Percentiles rank a stretch among this genome's conserved stretches.
Conservation (phyloP, 1,139 yeast species). For the Debaryomyces singareniensis region DNA sequence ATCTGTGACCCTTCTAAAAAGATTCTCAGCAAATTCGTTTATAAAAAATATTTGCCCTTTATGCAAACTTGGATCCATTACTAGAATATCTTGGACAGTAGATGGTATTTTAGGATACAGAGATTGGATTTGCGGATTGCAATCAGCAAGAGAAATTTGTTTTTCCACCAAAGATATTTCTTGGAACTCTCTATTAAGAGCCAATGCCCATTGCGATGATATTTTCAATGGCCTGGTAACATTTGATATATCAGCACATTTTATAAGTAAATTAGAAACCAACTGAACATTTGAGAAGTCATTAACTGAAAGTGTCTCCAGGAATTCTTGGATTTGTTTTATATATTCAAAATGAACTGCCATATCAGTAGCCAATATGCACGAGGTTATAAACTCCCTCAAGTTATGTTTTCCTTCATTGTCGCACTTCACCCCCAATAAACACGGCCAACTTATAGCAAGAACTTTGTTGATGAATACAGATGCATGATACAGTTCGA, state of each 20-base stretch:
- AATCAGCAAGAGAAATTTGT: conserved; percentile 8
- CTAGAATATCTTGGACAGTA: conserved; percentile 32
- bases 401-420: conserved; percentile 13
- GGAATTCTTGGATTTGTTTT: conserved; percentile 24
- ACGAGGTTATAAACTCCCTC: conserved; percentile 31
- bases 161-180: conserved; percentile 57
- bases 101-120: conserved; percentile 23
- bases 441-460: conserved; percentile 57
- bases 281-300: conserved; percentile 34
- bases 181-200: conserved; percentile 68
- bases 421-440: conserved; percentile 17
- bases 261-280: conserved; percentile 63
- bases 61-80: conserved; percentile 44
- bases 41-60: conserved; percentile 85
- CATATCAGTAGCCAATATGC: conserved; percentile 90
- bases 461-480: conserved; percentile 57
- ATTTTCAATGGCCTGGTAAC: conserved; percentile 75
- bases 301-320: conserved; percentile 1
- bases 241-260: conserved; percentile 92
- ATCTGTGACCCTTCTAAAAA: conserved; percentile 59
- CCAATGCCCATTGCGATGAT: conserved; percentile 82
- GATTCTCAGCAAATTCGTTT: conserved; percentile 69
- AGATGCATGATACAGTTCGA: conserved; percentile 82
- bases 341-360: conserved; percentile 79
- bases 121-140: no score